phyloP scores from a whole-genome alignment of 495 filamentous ascomycete species.

The Mytilinidion resinicola region DNA sequence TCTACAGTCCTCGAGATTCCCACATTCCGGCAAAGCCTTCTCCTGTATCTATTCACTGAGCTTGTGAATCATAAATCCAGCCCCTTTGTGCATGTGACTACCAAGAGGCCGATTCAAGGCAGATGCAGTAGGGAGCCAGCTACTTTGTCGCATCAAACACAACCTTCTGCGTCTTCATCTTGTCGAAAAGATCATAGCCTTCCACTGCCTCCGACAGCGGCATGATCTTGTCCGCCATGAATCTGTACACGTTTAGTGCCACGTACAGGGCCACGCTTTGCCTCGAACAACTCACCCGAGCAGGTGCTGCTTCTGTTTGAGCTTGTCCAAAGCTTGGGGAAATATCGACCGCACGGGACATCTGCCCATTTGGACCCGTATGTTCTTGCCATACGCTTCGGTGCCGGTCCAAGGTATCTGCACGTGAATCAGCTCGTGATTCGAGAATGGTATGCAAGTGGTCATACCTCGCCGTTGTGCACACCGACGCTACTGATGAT shows the following conservation, averaged over 20 bases:
- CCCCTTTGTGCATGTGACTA: no score
- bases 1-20: no score
- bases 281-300: constrained; percentile 59
- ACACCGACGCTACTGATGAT: constrained; percentile 86
- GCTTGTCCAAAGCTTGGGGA: constrained; percentile 63
- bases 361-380: constrained; percentile 86
- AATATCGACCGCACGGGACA: constrained; percentile 89
- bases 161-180: constrained; percentile 89
- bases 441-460: background rate
- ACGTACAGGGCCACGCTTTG: background rate
- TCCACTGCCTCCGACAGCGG: constrained; percentile 75
- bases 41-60: no score
- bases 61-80: no score
- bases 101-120: no score
- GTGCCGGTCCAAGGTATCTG: constrained; percentile 79
- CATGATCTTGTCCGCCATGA: constrained; percentile 94
- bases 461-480: constrained; percentile 73
- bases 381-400: constrained; percentile 84
- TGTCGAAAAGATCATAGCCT: constrained; percentile 87
- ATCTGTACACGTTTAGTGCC: constrained; percentile 43
- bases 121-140: no score
- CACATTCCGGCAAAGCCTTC: no score
- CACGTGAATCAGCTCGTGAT: background rate
- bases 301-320: constrained; percentile 76
- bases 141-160: constrained; percentile 47